These are phyloP conservation scores for Debaryomycetaceae sp. DNA, from an alignment of 1,139 yeast genomes.

Conservation along the genomic window DNA sequence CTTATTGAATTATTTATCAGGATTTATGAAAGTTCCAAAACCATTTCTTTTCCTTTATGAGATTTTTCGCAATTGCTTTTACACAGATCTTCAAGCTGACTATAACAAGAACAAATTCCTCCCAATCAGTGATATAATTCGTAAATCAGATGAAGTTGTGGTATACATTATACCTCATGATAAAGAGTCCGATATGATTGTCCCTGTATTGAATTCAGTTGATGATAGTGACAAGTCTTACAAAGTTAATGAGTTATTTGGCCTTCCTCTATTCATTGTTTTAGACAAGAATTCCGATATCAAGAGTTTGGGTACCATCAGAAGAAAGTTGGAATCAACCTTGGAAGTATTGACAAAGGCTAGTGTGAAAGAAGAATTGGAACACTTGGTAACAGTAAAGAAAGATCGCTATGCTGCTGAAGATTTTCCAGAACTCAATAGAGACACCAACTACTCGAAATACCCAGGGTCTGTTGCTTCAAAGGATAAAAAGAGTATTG, in stretches of 20 bases:
- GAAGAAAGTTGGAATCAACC: conserved; percentile 51
- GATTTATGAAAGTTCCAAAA: conserved; percentile 43
- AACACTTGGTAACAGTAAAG: conserved; percentile 14
- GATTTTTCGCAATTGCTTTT: conserved; percentile 65
- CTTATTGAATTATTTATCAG: conserved; percentile 58
- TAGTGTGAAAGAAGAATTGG: conserved; percentile 23
- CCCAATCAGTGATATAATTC: conserved; percentile 69
- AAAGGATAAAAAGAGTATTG: conserved; percentile 15
- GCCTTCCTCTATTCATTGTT: conserved; percentile 71
- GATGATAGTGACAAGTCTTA: conserved; percentile 41
- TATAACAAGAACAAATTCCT: conserved; percentile 57
- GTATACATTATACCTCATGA: conserved; percentile 64
- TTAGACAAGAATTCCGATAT: conserved; percentile 49
- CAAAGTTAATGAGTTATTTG: conserved; percentile 46
- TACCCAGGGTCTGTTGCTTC: not conserved
- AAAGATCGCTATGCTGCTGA: conserved; percentile 17
- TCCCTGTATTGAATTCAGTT: conserved; percentile 66
- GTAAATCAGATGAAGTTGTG: conserved; percentile 59
- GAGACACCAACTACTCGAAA: conserved; percentile 3
- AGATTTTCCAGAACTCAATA: conserved; percentile 33
- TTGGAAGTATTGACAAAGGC: conserved; percentile 23
- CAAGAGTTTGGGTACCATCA: conserved; percentile 48
- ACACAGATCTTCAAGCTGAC: conserved; percentile 63
- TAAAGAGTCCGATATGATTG: conserved; percentile 44
- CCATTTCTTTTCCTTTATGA: conserved; percentile 61